Conservation (phyloP, 2,329 filamentous ascomycete genomes). For the Colletotrichum australisinense region DNA sequence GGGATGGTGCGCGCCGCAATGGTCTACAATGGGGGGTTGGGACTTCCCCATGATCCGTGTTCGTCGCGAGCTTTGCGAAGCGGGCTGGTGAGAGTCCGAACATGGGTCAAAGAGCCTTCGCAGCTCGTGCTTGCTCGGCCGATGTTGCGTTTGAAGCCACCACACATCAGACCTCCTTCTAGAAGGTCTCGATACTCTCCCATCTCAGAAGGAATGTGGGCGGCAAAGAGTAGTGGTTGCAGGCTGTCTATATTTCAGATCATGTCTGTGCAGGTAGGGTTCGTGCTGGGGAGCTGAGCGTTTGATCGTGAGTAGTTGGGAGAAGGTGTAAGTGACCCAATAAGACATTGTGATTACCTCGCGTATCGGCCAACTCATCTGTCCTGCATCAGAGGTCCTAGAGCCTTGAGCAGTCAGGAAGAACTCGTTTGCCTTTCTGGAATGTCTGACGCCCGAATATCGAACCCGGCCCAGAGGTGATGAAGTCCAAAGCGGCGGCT, state of each 20-base stretch:
- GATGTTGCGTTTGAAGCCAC: conserved; percentile 23
- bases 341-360: neutral
- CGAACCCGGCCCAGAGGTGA: neutral
- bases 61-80: neutral
- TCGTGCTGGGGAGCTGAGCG: neutral
- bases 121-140: conserved; percentile 20
- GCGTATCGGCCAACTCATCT: neutral
- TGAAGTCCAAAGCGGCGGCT: neutral
- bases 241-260: neutral
- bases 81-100: neutral
- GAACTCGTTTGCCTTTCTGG: neutral
- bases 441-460: neutral
- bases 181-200: conserved; percentile 18
- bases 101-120: conserved; percentile 10
- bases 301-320: neutral
- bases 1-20: neutral
- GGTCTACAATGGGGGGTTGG: neutral
- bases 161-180: conserved; percentile 25
- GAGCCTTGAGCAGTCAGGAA: neutral
- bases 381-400: neutral
- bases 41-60: neutral
- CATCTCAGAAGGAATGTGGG: neutral
- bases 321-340: neutral
- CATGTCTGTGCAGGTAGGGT: conserved; percentile 2
- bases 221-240: neutral